phyloP scores from a whole-genome alignment of 1,139 yeast genomes.

The Debaryomyces udenii region DNA sequence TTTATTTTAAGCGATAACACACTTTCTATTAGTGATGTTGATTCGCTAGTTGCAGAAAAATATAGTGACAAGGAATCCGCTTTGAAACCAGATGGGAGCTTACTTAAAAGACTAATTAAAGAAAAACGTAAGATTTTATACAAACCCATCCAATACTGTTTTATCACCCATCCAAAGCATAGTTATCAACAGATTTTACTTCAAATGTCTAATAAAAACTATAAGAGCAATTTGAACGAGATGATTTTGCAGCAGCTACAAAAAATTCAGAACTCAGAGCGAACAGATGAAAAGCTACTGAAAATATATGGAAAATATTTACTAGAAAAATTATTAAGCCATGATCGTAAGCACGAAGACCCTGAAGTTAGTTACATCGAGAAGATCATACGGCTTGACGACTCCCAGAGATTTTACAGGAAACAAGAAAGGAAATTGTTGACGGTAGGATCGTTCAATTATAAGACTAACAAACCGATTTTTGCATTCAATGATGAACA shows the following conservation, averaged over 20 bases:
- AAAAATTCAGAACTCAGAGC: conserved; percentile 1
- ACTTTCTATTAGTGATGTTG: conserved; percentile 10
- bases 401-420: conserved; percentile 18
- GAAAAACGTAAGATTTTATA: conserved; percentile 25
- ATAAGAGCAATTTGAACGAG: conserved; percentile 7
- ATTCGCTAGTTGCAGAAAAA: conserved; percentile 1
- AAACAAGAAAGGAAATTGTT: conserved; percentile 18
- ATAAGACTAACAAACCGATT: not conserved
- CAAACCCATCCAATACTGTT: conserved; percentile 35
- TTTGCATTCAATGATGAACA: not conserved
- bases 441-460: conserved; percentile 9
- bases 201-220: conserved; percentile 10
- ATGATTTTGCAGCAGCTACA: conserved; percentile 4
- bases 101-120: conserved; percentile 20
- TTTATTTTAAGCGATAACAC: conserved; percentile 15
- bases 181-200: conserved; percentile 17
- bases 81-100: conserved; percentile 8
- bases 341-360: conserved; percentile 16
- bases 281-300: conserved; percentile 6
- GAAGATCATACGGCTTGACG: conserved; percentile 21
- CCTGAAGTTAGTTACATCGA: conserved; percentile 23
- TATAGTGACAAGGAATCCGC: not conserved
- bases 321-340: conserved; percentile 14
- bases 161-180: conserved; percentile 22
- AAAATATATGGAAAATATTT: conserved; percentile 14